Evolutionary conservation across 495 filamentous ascomycete genomes (phyloP), one percentile per base, ranked within the genome.

Genomic region (Penicillium manginii): DNA sequence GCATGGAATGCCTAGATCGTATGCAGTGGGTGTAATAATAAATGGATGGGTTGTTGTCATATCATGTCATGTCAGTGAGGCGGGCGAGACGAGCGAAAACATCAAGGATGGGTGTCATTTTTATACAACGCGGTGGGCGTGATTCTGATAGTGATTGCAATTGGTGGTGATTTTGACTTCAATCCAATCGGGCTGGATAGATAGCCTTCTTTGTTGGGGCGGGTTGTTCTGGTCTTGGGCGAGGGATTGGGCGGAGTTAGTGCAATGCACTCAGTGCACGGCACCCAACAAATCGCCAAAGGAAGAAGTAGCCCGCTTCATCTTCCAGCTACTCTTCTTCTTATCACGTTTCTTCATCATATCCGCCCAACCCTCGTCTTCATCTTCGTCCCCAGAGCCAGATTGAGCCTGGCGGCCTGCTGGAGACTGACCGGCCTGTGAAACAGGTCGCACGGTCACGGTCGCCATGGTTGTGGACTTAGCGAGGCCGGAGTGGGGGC

Each of bases 281-380:
- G 68, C 73, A 57, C 75, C 73, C 29, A 80, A 52, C n/a, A 80
- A 56, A 62, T 78, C 77, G 17, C 74, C 74, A 46, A 78, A 69
- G 23, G 63, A 65, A 7, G 74, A 72, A 6, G 69, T 72, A 39
- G 72, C 73, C 70, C 86, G 89, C 76, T 89, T 91, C 54, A 82
- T 68, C 61, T 85, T 86, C 90, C 90, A 92, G 57, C 79, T 69
- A 49, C 77, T 86, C 75, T 85, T 88, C 79, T 91, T 93, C 73
- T 89, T 86, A 54, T 91, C 90, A 48, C 90, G 82, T 73, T 89
- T 93, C 68, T 88, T 88, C 72, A 84, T 88, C 91, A 96, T 92
- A 53, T 91, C 88, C 51, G 87, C 88, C 91, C 91, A 92, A 21
- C 86, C 87, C 63, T 93, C 88, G 23, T 93, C 91, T 52, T 96